Base-by-base conservation (phyloP, 2,329 filamentous ascomycete species). In the Xylariomycetidae sp. region DNA sequence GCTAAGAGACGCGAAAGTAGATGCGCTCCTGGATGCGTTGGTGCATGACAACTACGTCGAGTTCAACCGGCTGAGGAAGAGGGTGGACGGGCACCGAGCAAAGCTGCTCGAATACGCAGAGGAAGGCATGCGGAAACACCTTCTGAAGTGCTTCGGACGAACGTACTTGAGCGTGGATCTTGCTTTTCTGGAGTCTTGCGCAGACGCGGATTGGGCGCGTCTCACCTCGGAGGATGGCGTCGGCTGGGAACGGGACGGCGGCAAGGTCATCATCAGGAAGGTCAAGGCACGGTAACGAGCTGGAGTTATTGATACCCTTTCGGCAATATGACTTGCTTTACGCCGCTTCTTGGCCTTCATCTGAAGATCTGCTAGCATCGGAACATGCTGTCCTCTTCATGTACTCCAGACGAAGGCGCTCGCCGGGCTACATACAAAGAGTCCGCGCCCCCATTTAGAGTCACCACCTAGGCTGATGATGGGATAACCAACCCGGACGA, bases 121-220 rank as follows among this genome's bases (percentile, higher is more conserved):
- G 47, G 74, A 78, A 16, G 70, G 74, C n/a, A 70, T 95, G 53
- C 70, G 83, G 46, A 67, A 76, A 46, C 82, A 89, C 59, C 78
- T 85, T 20, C 65, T 96, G 47, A 94, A 95, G 65, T 92, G 88
- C 55, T 74, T 96, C 34, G 88, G 87, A 1, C 75, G 79, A 51
- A 74, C 82, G 4, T 98, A 98, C 58, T 62, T 95, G 44, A 76
- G 64, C 14, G 80, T 87, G 7, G 84, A 87, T 33, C 59, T 73
- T 38, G 55, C 54, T 4, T 86, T 81, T 57, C 61, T 95, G 31
- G 85, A 92, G 60, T 72, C 69, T 52, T 71, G 76, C 37, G 72
- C 83, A 4, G 78, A 77, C 29, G 67, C 74, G 46, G 66, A 61
- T n/a, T 98, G 90, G 88, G 68, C 76, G 9, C 75, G 77, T 31